Base-by-base conservation (phyloP, 345 rosid species). In the Capsella bursapastoris region DNA sequence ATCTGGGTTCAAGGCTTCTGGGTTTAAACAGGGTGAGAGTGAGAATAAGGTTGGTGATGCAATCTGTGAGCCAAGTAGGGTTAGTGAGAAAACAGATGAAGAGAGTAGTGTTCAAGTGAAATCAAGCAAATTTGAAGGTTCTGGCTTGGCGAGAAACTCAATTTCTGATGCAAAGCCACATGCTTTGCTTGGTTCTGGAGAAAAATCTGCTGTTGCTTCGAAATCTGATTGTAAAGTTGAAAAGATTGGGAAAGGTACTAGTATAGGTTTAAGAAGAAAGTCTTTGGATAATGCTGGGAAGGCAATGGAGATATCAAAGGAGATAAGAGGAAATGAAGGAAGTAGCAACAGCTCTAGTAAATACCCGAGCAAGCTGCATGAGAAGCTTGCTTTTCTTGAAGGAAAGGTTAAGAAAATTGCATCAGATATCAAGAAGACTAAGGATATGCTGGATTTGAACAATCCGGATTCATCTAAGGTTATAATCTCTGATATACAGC, bases 381-480 rank as follows among this genome's bases (percentile, higher is more conserved):
- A 92, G 75, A 92, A 88, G 87, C 97, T 96, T 43, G 93, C 97
- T 35, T 92, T 92, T 83, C 75, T 96, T 29, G 99, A 92, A 79
- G 97, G 95, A 8, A 96, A 90, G 81, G 99, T 96, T 65, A 90
- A 92, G 83, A 88, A 96, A 68, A 90, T 96, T 41, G 95, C 98
- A 8, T 88, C 96, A 0, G 98, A 96, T 76, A 96, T 92, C 40
- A 92, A 86, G 87, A 88, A 80, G 83, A 96, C 99, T 0, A 96
- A 92, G 80, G 98, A 92, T 55, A 90, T 96, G 88, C 67, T 96
- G 67, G 98, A 92, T 73, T 78, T 85, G 87, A 96, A 88, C 71
- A 92, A 92, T 60, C 90, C 92, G 1, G 90, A 89, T 68, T 82
- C 90, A 4, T 89, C 99, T 3, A 87, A 88, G 78, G 71, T 83